phyloP scores from a whole-genome alignment of 331 rosid species.

The Telfairia occidentalis region DNA sequence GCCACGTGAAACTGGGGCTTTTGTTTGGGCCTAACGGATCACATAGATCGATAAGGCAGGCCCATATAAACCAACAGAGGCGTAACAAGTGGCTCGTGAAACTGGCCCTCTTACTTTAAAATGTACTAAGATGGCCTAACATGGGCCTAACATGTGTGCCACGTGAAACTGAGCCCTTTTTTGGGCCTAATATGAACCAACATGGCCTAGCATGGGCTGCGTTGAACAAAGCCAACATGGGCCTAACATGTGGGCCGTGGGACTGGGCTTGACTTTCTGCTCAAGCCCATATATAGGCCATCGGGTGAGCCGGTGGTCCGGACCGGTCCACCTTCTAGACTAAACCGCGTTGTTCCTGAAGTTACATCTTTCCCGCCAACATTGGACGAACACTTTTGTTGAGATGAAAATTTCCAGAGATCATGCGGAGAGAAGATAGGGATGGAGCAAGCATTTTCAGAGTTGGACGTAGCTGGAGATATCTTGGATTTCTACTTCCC shows the following conservation, averaged over 20 bases:
- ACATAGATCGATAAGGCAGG: no score
- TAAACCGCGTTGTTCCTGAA: neutral
- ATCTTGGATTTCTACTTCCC: slow-evolving; percentile 46
- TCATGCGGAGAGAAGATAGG: neutral
- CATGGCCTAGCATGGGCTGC: no score
- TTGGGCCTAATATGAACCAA: no score
- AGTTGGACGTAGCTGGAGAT: slow-evolving; percentile 18
- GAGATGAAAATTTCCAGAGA: slow-evolving; percentile 23
- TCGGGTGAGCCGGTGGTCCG: neutral
- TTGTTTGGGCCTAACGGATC: neutral
- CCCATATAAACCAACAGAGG: neutral
- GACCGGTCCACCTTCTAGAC: neutral
- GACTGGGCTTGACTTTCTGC: neutral
- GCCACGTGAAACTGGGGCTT: neutral
- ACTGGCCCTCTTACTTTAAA: neutral
- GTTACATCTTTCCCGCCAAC: slow-evolving; percentile 38
- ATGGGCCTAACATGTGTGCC: no score
- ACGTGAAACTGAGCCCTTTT: neutral
- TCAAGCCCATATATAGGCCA: neutral
- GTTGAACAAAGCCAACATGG: no score
- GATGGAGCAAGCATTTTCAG: slow-evolving; percentile 17
- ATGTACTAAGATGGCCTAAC: neutral
- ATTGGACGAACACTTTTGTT: slow-evolving; percentile 8
- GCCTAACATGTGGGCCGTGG: neutral
- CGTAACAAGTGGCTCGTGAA: neutral